A percentile compares a stretch with the other conserved stretches of the same genome.
Conservation (phyloP, 2,329 filamentous ascomycete species). For the Arthroderma sp. region DNA sequence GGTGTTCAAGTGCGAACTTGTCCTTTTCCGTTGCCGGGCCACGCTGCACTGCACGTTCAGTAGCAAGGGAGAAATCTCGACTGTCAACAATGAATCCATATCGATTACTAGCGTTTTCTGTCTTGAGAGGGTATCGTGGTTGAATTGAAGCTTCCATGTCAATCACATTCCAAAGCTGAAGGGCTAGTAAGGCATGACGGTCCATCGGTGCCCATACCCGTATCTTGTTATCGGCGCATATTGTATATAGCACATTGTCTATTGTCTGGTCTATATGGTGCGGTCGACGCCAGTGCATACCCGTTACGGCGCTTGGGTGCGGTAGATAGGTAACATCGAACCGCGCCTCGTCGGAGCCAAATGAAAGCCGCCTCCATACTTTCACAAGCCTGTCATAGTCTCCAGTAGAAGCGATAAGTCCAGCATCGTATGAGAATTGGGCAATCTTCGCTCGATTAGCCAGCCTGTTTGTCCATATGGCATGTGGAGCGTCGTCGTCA, state of each 20-base stretch:
- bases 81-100: constrained; percentile 77
- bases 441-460: constrained; percentile 64
- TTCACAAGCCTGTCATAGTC: constrained; percentile 74
- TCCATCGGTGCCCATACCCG: constrained; percentile 76
- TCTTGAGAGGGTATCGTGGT: constrained; percentile 36
- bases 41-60: constrained; percentile 54
- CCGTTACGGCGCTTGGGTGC: constrained; percentile 72
- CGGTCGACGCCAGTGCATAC: constrained; percentile 73
- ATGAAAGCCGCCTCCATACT: constrained; percentile 79
- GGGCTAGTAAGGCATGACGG: constrained; percentile 50
- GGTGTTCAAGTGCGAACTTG: constrained; percentile 64
- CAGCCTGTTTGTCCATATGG: constrained; percentile 61
- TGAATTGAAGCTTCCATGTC: constrained; percentile 63
- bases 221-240: constrained; percentile 67
- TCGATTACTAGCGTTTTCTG: constrained; percentile 36
- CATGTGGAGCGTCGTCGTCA: constrained; percentile 33
- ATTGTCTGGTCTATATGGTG: constrained; percentile 63
- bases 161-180: constrained; percentile 70
- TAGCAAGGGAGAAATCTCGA: constrained; percentile 63
- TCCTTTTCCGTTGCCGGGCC: constrained; percentile 46
- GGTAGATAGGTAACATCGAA: constrained; percentile 85
- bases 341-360: constrained; percentile 66
- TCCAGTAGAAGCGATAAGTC: constrained; percentile 71
- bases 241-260: constrained; percentile 81
- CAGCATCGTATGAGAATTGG: constrained; percentile 72